Evolutionary conservation across 1,284 basidiomycete genomes (phyloP).

Genomic region (Mycena sp.): DNA sequence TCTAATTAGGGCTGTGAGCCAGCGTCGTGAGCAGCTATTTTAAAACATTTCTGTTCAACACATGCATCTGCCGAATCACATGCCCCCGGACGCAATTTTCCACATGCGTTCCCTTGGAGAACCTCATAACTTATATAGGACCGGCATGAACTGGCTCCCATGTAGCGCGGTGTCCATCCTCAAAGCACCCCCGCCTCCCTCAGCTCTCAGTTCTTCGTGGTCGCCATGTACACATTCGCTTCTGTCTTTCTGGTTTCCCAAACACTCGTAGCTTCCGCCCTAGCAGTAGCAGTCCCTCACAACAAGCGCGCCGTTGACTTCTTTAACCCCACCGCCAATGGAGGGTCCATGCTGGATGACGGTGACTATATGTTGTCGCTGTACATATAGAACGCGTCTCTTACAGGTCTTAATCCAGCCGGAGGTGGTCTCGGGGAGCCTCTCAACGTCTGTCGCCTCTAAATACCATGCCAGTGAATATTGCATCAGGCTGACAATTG

Average conservation of each 20-base stretch:
- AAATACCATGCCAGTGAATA: constrained; percentile 12
- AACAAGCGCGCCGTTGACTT: constrained; percentile 14
- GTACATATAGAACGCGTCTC: not conserved
- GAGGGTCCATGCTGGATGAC: constrained; percentile 28
- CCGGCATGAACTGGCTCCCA: not conserved
- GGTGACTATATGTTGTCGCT: not conserved
- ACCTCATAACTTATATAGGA: not conserved
- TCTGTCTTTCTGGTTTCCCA: not conserved
- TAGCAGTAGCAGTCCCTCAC: not conserved
- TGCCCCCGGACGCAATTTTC: too few relatives aligned
- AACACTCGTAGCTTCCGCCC: not conserved
- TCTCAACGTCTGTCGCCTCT: constrained; percentile 22
- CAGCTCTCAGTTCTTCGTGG: not conserved
- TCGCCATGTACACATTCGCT: constrained; percentile 14
- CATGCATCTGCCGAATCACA: too few relatives aligned
- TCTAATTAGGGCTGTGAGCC: too few relatives aligned
- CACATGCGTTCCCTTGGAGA: constrained; percentile 6
- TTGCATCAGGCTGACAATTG: constrained; percentile 8
- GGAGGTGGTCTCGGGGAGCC: constrained; percentile 27
- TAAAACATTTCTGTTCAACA: too few relatives aligned
- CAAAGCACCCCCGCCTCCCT: too few relatives aligned
- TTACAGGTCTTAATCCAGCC: not conserved
- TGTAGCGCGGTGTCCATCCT: too few relatives aligned
- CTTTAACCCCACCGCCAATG: constrained; percentile 11
- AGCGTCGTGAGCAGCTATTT: too few relatives aligned